Evolutionary conservation across 169 alveolate genomes (phyloP), one percentile per base, ranked within the genome.

Genomic region (Plasmodium berghei): DNA sequence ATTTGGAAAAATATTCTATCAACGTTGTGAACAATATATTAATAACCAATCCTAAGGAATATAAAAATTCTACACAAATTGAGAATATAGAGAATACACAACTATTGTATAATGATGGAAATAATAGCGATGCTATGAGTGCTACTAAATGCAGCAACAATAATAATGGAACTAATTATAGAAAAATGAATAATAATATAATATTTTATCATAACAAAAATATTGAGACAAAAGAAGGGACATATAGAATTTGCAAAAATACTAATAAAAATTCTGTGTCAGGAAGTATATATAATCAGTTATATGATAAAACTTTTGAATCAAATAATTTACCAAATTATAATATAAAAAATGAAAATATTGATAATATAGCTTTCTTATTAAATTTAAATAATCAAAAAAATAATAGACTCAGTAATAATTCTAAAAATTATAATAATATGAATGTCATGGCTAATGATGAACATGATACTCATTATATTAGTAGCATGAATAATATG

Each of bases 1-100:
- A 26, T n/a, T 8, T 28, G 40, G 83, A 80, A 28, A 67, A 59
- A 40, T 80, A 66, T 34, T 5, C 80, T 18, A 80, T 54, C 28
- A 80, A 80, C 18, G 18, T 67, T n/a, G 77, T 52, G 20, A 42
- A 64, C 67, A 80, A 67, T 56, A 18, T 16, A 8, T 24, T 22
- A 10, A 73, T 59, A 42, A 22, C 40, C 34, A 59, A 73, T 73
- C 24, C 28, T 20, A 54, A 54, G 58, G 71, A 46, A 42, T 73
- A 46, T 67, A 26, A 46, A 75, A 49, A 8, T 49, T 40, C 12
- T 16, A 20, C 52, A 22, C 45, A 12, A 24, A 49, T 75, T 2
- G 49, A 75, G 42, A 34, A 34, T 34, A 4, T 4, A 34, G 42
- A 34, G 42, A 34, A 34, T 34, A 34, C 42, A 1, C 42, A 34